A percentile compares a stretch with the other conserved stretches of the same genome.
Evolutionary conservation across 306 rosid species (phyloP).

Genomic region (Quercus aquifolioides): DNA sequence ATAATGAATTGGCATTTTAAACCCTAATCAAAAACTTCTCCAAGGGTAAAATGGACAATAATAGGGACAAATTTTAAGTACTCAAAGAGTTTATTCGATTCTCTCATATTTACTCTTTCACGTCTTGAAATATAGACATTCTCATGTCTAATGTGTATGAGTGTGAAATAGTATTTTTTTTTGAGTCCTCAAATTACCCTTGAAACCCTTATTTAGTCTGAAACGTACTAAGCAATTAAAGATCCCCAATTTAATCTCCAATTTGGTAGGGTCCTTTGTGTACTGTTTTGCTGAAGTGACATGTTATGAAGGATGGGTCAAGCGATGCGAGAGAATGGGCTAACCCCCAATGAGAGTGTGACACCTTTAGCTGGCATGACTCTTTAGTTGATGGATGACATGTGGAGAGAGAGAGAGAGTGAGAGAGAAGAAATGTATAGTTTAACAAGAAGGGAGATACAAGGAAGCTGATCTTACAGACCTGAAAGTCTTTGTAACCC

Average conservation of each 20-base stretch:
- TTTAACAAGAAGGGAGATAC: conserved; percentile 24
- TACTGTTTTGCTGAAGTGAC: conserved; percentile 16
- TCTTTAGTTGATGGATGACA: conserved; percentile 30
- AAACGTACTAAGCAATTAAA: no score
- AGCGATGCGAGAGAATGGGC: conserved; percentile 27
- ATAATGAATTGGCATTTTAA: no score
- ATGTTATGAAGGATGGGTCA: conserved; percentile 26
- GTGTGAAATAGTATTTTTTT: no score
- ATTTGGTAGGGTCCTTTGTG: conserved; percentile 1
- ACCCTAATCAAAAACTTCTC: background rate
- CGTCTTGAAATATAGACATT: no score
- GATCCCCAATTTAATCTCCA: background rate
- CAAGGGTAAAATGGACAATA: background rate
- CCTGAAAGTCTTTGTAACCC: conserved; percentile 34
- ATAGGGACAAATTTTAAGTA: background rate
- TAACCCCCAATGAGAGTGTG: conserved; percentile 31
- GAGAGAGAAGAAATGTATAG: no score
- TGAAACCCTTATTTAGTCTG: no score
- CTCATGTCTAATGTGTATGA: no score
- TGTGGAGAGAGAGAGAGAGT: conserved; percentile 22
- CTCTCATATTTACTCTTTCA: no score
- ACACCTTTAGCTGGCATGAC: conserved; percentile 36
- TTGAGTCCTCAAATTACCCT: no score
- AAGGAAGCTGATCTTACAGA: conserved; percentile 37
- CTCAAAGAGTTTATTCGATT: no score